Evolutionary conservation across 1,139 yeast genomes (phyloP), one percentile per base, ranked within the genome.

Genomic region (Entelexis paramagnoliae): DNA sequence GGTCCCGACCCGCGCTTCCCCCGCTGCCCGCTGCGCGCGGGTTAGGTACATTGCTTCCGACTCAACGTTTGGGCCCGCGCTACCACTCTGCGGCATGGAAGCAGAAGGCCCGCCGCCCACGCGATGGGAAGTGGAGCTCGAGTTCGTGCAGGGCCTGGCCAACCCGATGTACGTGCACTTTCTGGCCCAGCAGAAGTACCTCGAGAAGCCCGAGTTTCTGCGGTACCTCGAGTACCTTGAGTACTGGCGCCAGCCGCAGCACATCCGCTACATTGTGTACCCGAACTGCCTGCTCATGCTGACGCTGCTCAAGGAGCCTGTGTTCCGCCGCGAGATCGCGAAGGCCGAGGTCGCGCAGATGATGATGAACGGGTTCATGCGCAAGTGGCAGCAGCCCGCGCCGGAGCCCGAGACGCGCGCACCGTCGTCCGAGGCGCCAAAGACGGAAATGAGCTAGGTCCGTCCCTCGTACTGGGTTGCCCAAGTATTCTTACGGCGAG

Each of bases 51-150:
- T 28, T 11, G 30, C 30, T 28, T 4, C 30, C 3, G 30, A 28
- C 24, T 4, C 24, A 22, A 4, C 24, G 24, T 22, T 4, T 4
- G 24, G 7, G 14, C 11, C 13, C 3, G 30, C 7, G 30, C 13
- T 11, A 28, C 30, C 3, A 13, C 28, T 36, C 28, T 11, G 28
- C 30, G 35, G 45, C 16, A 48, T 51, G 54, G 49, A 42, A 28
- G 60, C 56, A 20, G 55, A 50, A 13, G 58, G 55, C 19, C 59
- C 56, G 36, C 72, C 81, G 28, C 91, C 93, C 14, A 77, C 83
- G 11, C 66, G 93, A 58, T 84, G 89, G 85, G 94, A 84, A 61
- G 78, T 83, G 33, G 94, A 83, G 62, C 72, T 83, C 33, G 94
- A 83, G 63, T 85, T 84, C 65, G 86, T 84, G 7, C 95, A 84